A percentile compares a stretch with the other conserved stretches of the same genome.
Conservation (phyloP, 352 stramenopile species). For the Phytophthora capsici region DNA sequence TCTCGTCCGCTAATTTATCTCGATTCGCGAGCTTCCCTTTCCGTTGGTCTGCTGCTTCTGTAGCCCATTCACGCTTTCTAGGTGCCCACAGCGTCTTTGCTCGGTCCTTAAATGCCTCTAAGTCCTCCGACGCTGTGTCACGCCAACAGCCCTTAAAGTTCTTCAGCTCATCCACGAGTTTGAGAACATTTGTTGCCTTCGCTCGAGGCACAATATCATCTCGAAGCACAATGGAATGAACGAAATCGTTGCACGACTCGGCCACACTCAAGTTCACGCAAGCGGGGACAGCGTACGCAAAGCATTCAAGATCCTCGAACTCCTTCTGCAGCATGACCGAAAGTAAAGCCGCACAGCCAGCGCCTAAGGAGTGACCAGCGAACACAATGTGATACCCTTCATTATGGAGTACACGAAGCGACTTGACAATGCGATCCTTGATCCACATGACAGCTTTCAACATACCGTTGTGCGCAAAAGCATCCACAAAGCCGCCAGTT, state of each 20-base stretch:
- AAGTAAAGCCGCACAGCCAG: constrained; percentile 75
- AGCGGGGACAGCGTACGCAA: constrained; percentile 86
- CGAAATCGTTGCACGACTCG: constrained; percentile 76
- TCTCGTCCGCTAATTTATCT: constrained; percentile 13
- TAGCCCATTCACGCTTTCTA: constrained; percentile 83
- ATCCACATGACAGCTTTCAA: constrained; percentile 89
- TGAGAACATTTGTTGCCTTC: constrained; percentile 85
- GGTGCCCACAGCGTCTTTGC: constrained; percentile 85
- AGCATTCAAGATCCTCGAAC: constrained; percentile 82
- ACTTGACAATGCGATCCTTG: constrained; percentile 82
- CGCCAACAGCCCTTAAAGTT: constrained; percentile 86
- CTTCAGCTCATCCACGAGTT: constrained; percentile 75
- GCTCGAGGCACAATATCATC: constrained; percentile 87
- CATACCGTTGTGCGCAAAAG: constrained; percentile 89
- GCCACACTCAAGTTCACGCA: constrained; percentile 86
- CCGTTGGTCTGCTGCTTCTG: constrained; percentile 60
- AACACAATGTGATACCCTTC: constrained; percentile 87
- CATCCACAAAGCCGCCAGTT: constrained; percentile 79
- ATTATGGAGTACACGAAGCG: constrained; percentile 70
- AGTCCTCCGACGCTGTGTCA: constrained; percentile 79
- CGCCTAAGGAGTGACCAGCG: constrained; percentile 81
- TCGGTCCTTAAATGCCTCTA: constrained; percentile 83
- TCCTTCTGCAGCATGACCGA: constrained; percentile 89
- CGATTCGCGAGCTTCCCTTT: constrained; percentile 49
- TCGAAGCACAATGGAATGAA: constrained; percentile 85